Evolutionary conservation across 306 rosid species (phyloP).

Genomic region (Vigna reflexopilosa): DNA sequence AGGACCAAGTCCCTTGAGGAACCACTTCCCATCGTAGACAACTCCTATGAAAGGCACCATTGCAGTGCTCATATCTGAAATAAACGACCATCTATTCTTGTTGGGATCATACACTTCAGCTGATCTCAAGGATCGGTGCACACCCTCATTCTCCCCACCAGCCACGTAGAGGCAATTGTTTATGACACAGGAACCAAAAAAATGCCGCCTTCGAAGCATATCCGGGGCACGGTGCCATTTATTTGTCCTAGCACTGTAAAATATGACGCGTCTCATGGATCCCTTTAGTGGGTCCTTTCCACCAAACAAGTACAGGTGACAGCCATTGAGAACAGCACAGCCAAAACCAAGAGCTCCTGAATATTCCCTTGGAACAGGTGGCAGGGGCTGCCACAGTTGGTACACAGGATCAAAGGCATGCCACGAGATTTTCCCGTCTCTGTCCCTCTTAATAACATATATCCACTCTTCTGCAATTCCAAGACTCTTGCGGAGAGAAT

Average conservation of each 20-base stretch:
- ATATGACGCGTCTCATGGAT: slow-evolving; percentile 85
- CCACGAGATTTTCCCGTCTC: slow-evolving; percentile 89
- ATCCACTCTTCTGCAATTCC: slow-evolving; percentile 88
- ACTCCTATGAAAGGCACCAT: slow-evolving; percentile 92
- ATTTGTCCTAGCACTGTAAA: slow-evolving; percentile 83
- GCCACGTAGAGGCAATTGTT: slow-evolving; percentile 89
- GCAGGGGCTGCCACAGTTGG: slow-evolving; percentile 92
- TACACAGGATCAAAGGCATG: slow-evolving; percentile 88
- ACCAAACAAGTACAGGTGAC: slow-evolving; percentile 86
- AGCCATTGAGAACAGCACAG: slow-evolving; percentile 90
- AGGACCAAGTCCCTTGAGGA: slow-evolving; percentile 80
- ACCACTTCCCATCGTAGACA: slow-evolving; percentile 86
- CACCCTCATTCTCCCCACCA: slow-evolving; percentile 86
- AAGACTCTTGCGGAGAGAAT: slow-evolving; percentile 76
- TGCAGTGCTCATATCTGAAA: slow-evolving; percentile 88
- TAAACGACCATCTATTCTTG: slow-evolving; percentile 84
- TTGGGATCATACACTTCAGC: slow-evolving; percentile 89
- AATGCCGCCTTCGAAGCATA: slow-evolving; percentile 87
- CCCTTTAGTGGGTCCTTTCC: slow-evolving; percentile 87
- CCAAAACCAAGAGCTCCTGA: slow-evolving; percentile 94
- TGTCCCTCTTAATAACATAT: slow-evolving; percentile 79
- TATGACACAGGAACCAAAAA: slow-evolving; percentile 84
- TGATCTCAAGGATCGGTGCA: slow-evolving; percentile 75
- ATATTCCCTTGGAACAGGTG: slow-evolving; percentile 88
- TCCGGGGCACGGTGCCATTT: slow-evolving; percentile 97